Evolutionary conservation across 2,329 filamentous ascomycete species (phyloP), one percentile per base, ranked within the genome.

Genomic region (Leptographium radiaticola): DNA sequence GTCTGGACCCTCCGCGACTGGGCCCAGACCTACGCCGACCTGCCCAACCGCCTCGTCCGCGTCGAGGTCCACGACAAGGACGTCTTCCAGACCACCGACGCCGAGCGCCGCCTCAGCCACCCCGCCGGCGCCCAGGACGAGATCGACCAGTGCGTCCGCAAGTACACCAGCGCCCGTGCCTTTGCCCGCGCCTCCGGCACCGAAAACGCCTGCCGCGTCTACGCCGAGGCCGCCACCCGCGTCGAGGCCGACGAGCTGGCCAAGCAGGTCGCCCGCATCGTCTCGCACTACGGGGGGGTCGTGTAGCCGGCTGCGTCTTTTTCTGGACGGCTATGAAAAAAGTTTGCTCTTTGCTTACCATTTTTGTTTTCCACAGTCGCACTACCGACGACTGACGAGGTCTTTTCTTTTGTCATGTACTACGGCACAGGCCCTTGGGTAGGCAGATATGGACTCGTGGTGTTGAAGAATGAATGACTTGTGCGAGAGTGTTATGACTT

Each of bases 121-220:
- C 93, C 93, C 0, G 71, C 76, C 10, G 88, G 89, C 50, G 78
- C 87, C 33, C 93, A 98, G 70, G 78, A 80, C 18, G 82, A 89
- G 67, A 96, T 98, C 61, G 90, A 97, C 69, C 80, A 82, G 57
- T 76, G 87, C 56, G 90, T 96, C 57, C 85, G 84, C 65, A 95
- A 95, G 69, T 96, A 95, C 71, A 87, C 87, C 64, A 86, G 87
- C 62, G 93, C 88, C 3, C 81, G 93, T 59, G 84, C 87, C 50
- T 98, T 98, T 68, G 93, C 89, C 9, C 84, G 93, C 62, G 89
- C 93, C 40, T 93, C 86, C 60, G 93, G 93, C 34, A 98, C 93
- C 0, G 93, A 98, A 69, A 94, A 98, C 68, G 91, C 89, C 2
- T 90, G 95, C 62, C 81, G 93, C 58, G 90, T 98, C 20, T 98